A percentile compares a stretch with the other conserved stretches of the same genome.
Conservation (phyloP, 768 basidiomycete genomes). For the Psilocybe cubensis region DNA sequence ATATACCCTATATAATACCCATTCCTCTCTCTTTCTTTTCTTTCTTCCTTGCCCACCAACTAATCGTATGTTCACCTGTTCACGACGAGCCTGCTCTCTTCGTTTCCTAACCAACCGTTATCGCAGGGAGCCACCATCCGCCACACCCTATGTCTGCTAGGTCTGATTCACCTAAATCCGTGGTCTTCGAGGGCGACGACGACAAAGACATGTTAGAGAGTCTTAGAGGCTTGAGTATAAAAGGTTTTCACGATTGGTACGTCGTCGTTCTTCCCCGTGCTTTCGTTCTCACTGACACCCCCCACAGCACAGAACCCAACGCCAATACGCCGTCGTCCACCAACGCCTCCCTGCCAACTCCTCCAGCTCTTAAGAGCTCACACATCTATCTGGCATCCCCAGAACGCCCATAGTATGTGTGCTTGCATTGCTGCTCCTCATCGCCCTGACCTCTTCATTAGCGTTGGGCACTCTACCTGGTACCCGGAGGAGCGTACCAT, state of each 20-base stretch:
- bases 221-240: conserved; percentile 30
- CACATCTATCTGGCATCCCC: conserved; percentile 24
- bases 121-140: conserved; percentile 11
- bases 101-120: conserved; percentile 13
- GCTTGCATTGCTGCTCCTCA: background rate
- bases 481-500: conserved; percentile 27
- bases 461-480: conserved; percentile 21
- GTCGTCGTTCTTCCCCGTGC: conserved; percentile 14
- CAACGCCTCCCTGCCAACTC: conserved; percentile 28
- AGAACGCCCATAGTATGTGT: conserved; percentile 23
- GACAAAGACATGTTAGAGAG: conserved; percentile 31
- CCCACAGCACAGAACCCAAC: conserved; percentile 23
- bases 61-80: conserved; percentile 12
- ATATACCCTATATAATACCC: conserved; percentile 27
- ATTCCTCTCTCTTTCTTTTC: conserved; percentile 16
- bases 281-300: conserved; percentile 11
- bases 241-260: conserved; percentile 28
- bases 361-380: conserved; percentile 27
- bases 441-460: conserved; percentile 17
- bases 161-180: conserved; percentile 16
- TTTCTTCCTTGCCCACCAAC: conserved; percentile 10
- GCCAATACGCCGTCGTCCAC: conserved; percentile 28
- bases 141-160: conserved; percentile 14
- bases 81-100: background rate
- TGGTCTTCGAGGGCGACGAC: conserved; percentile 15